phyloP scores from a whole-genome alignment of 2,329 filamentous ascomycete species.

The Nothopassalora personata region DNA sequence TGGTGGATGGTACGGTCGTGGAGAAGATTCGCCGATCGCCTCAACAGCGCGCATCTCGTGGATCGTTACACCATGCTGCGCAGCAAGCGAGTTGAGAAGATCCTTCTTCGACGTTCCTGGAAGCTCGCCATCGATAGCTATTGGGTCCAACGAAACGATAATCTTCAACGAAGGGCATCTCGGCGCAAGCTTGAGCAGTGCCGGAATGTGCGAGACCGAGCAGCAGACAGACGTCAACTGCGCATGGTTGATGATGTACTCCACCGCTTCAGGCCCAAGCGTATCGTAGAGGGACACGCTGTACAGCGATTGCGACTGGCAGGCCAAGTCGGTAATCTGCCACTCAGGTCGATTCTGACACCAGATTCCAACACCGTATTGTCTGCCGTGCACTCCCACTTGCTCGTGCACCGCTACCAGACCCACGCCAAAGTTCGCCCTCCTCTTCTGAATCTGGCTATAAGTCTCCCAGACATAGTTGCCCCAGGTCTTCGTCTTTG shows the following conservation, averaged over 20 bases:
- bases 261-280: conserved; percentile 80
- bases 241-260: conserved; percentile 94
- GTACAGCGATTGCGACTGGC: conserved; percentile 80
- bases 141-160: conserved; percentile 78
- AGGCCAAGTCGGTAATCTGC: conserved; percentile 82
- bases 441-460: conserved; percentile 67
- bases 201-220: conserved; percentile 74
- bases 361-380: conserved; percentile 77
- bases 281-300: conserved; percentile 96
- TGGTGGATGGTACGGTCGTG: conserved; percentile 66
- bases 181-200: conserved; percentile 73
- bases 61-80: conserved; percentile 68
- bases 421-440: conserved; percentile 79
- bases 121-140: conserved; percentile 68
- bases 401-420: conserved; percentile 75
- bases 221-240: conserved; percentile 69
- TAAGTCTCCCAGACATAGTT: conserved; percentile 83
- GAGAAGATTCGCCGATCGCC: conserved; percentile 65
- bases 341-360: conserved; percentile 83
- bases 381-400: conserved; percentile 59
- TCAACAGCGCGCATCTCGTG: conserved; percentile 78
- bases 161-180: conserved; percentile 75
- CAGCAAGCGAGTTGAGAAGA: conserved; percentile 69
- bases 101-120: conserved; percentile 72
- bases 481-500: conserved; percentile 65